Percentiles rank a stretch among this genome's conserved stretches.
These are phyloP conservation scores for Xerocomus minutiporus DNA, from an alignment of 1,284 basidiomycete species.

Conservation along the genomic window DNA sequence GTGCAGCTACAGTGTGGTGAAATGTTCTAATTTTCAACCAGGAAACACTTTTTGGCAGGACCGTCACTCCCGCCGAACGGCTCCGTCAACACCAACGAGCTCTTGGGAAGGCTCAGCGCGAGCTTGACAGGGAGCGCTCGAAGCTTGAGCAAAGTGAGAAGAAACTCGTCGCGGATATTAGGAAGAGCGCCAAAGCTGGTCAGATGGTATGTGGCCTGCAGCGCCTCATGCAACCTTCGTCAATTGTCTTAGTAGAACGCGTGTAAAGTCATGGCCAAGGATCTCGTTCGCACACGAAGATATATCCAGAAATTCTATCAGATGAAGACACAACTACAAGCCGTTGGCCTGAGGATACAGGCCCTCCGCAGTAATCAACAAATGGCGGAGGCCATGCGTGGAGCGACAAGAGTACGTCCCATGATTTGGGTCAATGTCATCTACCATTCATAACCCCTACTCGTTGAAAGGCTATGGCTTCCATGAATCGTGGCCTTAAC, in stretches of 20 bases:
- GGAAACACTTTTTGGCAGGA: conserved; percentile 93
- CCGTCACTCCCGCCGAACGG: conserved; percentile 93
- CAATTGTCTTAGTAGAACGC: conserved; percentile 63
- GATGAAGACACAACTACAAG: conserved; percentile 98
- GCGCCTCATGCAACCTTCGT: conserved; percentile 6
- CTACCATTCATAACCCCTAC: conserved; percentile 1
- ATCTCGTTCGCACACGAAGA: conserved; percentile 91
- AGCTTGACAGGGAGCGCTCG: conserved; percentile 90
- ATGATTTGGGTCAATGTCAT: conserved; percentile 2
- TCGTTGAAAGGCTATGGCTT: conserved; percentile 81
- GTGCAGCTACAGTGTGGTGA: conserved; percentile 22
- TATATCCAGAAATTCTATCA: conserved; percentile 99
- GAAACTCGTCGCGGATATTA: conserved; percentile 91
- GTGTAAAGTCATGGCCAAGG: conserved; percentile 99
- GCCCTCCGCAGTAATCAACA: conserved; percentile 95
- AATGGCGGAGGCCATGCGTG: conserved; percentile 99
- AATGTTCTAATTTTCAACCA: conserved; percentile 31
- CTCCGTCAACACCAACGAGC: conserved; percentile 94
- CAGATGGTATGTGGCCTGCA: conserved; percentile 71
- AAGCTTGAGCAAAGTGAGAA: conserved; percentile 96
- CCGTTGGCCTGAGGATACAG: conserved; percentile 93
- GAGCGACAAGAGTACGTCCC: conserved; percentile 81
- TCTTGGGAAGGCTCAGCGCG: conserved; percentile 93
- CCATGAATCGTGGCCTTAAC: conserved; percentile 96
- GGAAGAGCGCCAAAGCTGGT: conserved; percentile 92